Base-by-base conservation (phyloP, 2,329 filamentous ascomycete genomes). In the Curvularia eragrostidis region DNA sequence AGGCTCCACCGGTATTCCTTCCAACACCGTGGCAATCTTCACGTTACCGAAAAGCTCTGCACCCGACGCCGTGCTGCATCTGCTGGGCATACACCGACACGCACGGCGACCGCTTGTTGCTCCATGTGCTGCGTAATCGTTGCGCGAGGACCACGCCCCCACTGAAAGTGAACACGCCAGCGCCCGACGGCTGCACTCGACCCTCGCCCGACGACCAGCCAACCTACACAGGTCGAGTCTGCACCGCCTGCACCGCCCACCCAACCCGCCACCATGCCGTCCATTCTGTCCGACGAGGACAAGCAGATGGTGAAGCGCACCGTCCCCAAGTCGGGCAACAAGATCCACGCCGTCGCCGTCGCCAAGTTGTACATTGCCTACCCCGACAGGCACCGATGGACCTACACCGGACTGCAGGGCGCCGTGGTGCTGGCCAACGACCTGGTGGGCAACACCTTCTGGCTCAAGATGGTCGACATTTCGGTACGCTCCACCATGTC, bases 391-490 rank as follows among this genome's bases (percentile, higher is more conserved):
- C 85, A 88, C 62, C 87, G 84, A 93, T 99, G 95, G 95, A 94
- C 88, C 26, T 96, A 94, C 75, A 97, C 94, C 0, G 95, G 94
- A 13, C 80, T 98, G 44, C 95, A 98, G 77, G 95, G 95, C 52
- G 95, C 95, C 49, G 86, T 89, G 34, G 94, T 97, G 52, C 86
- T 99, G 63, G 90, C 92, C 66, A 96, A 98, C 77, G 95, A 99
- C 75, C 80, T 96, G 38, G 93, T 98, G 26, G 95, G 95, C 65
- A 90, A 97, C 77, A 97, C 95, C 0, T 96, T 93, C 79, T 99
- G 94, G 92, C 82, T 99, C 67, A 99, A 99, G 82, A 83, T 99
- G 80, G 95, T 99, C 50, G 95, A 99, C 77, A 88, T 99, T 55
- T 97, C 93, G 75, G 93, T 96, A 84, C 73, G 89, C 83, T 30